Conservation (phyloP, 2,329 filamentous ascomycete genomes). For the Xylariaceae sp. region DNA sequence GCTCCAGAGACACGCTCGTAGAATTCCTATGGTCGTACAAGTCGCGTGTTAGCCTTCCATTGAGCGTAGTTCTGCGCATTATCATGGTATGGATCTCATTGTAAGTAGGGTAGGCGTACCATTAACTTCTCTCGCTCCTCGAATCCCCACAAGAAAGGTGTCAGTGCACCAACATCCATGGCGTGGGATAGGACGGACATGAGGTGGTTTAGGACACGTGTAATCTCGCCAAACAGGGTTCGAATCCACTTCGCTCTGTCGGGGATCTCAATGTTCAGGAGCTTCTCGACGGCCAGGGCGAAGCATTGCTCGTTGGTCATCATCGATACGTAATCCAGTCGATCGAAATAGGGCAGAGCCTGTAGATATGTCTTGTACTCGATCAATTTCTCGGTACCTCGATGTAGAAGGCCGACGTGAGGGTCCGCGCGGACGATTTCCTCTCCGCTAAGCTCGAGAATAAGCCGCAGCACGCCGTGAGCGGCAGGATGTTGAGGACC, state of each 20-base stretch:
- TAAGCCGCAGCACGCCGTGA: constrained; percentile 96
- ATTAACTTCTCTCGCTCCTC: constrained; percentile 99
- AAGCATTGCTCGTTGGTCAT: constrained; percentile 99
- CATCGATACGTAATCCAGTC: constrained; percentile 99
- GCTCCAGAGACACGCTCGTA: constrained; percentile 99
- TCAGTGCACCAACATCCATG: constrained; percentile 98
- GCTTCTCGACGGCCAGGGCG: constrained; percentile 93
- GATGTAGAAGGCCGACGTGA: constrained; percentile 93
- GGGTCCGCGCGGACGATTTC: constrained; percentile 96
- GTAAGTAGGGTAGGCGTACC: constrained; percentile 60
- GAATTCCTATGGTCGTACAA: constrained; percentile 75
- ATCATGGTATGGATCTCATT: background rate
- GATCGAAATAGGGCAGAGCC: constrained; percentile 97
- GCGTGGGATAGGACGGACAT: constrained; percentile 98
- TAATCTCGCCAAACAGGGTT: constrained; percentile 94
- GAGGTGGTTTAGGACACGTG: constrained; percentile 91
- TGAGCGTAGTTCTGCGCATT: background rate
- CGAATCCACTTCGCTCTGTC: constrained; percentile 96
- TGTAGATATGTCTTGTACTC: constrained; percentile 99
- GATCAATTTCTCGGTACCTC: constrained; percentile 98
- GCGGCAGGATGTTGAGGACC: constrained; percentile 98
- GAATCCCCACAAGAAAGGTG: constrained; percentile 98
- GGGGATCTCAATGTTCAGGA: constrained; percentile 95
- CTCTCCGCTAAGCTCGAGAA: constrained; percentile 97
- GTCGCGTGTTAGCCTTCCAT: constrained; percentile 1